Evolutionary conservation across 2,329 filamentous ascomycete genomes (phyloP).

Genomic region (Ascocoryne sarcoides): DNA sequence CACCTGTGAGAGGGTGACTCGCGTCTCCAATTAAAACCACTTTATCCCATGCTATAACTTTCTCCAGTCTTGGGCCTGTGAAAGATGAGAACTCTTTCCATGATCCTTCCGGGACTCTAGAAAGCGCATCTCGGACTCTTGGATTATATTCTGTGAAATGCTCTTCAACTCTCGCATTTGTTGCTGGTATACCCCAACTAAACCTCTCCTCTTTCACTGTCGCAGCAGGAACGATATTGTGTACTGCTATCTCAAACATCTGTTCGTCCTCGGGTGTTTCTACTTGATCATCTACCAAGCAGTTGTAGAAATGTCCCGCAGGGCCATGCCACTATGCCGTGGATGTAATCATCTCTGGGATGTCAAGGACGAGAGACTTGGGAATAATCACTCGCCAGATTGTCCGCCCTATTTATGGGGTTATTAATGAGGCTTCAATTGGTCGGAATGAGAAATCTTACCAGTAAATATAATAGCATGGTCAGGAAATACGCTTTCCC

Average conservation of each 20-base stretch:
- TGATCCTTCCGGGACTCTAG: constrained; percentile 29
- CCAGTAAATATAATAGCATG: constrained; percentile 38
- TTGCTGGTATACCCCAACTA: constrained; percentile 32
- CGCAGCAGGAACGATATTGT: constrained; percentile 28
- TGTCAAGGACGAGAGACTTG: constrained; percentile 28
- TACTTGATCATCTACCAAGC: constrained; percentile 29
- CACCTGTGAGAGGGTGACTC: constrained; percentile 43
- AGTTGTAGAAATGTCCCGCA: constrained; percentile 35
- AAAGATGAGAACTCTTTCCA: constrained; percentile 42
- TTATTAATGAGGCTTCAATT: background rate
- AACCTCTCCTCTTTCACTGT: constrained; percentile 26
- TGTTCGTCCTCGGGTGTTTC: constrained; percentile 22
- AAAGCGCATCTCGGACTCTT: constrained; percentile 32
- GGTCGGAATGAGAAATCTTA: constrained; percentile 6
- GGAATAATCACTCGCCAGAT: constrained; percentile 39
- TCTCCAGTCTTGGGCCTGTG: constrained; percentile 35
- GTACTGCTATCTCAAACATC: constrained; percentile 33
- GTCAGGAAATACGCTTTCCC: constrained; percentile 33
- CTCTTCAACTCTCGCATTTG: constrained; percentile 30
- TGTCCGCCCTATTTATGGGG: constrained; percentile 32
- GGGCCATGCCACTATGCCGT: constrained; percentile 38
- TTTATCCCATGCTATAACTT: constrained; percentile 34
- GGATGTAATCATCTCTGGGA: constrained; percentile 22
- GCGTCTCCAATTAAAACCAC: constrained; percentile 45
- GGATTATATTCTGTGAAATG: constrained; percentile 35